Evolutionary conservation across 2,329 filamentous ascomycete genomes (phyloP), one percentile per base, ranked within the genome.

Genomic region (Claviceps purpurea): DNA sequence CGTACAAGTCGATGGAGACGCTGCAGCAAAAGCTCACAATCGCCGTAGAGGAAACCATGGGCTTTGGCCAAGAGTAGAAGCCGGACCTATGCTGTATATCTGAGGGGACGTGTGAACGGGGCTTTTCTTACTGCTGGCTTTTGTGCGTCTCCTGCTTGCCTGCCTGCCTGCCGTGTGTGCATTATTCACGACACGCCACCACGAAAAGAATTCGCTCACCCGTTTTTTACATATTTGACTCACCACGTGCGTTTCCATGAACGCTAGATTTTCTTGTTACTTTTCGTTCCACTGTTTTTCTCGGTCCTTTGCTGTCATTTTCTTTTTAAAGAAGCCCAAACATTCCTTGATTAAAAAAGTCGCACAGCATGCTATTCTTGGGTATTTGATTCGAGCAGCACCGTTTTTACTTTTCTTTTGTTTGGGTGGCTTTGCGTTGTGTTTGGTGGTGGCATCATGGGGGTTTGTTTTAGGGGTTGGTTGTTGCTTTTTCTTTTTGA

Each of bases 21-120:
- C 76, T 98, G 59, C 85, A 91, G 65, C 76, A 84, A 64, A 98
- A 98, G 72, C 76, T 98, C 61, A 93, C 90, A 6, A 95, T 95
- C 70, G 93, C 93, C 26, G 93, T 98, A 52, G 93, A 98, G 72
- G 93, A 98, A 74, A 98, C 93, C 0, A 90, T 98, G 75, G 93
- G 93, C 56, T 98, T 98, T 67, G 93, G 93, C 58, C 93, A 98
- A 73, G 93, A 98, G 74, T 98, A 89, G 63, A 22, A 11, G 39
- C 45, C 11, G 18, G 3, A 46, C n/a, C 26, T 40, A 5, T 26
- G n/a, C 44, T 52, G 26, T 53, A 39, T 30, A 40, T 49, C 43
- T 24, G 38, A 37, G 48, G 18, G 39, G 7, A 41, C 50, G 38
- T n/a, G 20, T 46, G 30, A 54, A 48, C 20, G 13, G 14, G 43